Conservation (phyloP, 805 yeast genomes). For the Kuraishia borneana region DNA sequence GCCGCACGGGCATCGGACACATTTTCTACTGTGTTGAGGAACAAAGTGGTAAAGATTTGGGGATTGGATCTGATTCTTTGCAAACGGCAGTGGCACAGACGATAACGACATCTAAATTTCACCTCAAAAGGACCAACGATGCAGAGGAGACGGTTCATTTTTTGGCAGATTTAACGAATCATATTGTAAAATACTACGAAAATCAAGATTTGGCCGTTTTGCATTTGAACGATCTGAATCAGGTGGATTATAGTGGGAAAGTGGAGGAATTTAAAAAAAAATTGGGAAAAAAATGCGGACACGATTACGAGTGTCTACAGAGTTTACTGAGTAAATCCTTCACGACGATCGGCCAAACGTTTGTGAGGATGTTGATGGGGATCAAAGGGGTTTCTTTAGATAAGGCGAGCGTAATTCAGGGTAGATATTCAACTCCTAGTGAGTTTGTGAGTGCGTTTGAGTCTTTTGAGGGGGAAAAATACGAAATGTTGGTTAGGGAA, state of each 20-base stretch:
- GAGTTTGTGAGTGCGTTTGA: conserved; percentile 40
- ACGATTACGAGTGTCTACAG: conserved; percentile 46
- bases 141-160: conserved; percentile 67
- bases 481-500: conserved; percentile 18
- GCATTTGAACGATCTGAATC: conserved; percentile 40
- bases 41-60: conserved; percentile 31
- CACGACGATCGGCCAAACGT: conserved; percentile 67
- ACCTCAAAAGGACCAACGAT: conserved; percentile 53
- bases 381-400: conserved; percentile 76
- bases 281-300: conserved; percentile 32
- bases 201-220: conserved; percentile 33
- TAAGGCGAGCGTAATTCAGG: conserved; percentile 72
- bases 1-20: conserved; percentile 54
- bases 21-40: conserved; percentile 79
- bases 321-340: conserved; percentile 59
- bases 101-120: conserved; percentile 54
- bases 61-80: conserved; percentile 50
- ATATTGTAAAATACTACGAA: conserved; percentile 27
- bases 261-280: conserved; percentile 31
- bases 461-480: conserved; percentile 9
- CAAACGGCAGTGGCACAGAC: conserved; percentile 69
- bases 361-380: conserved; percentile 65
- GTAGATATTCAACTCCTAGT: conserved; percentile 58
- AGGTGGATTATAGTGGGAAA: conserved; percentile 32
- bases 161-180: conserved; percentile 35